Percentiles rank a stretch among this genome's conserved stretches.
Evolutionary conservation across 1,284 basidiomycete genomes (phyloP).

Genomic region (Vanrija sp.): DNA sequence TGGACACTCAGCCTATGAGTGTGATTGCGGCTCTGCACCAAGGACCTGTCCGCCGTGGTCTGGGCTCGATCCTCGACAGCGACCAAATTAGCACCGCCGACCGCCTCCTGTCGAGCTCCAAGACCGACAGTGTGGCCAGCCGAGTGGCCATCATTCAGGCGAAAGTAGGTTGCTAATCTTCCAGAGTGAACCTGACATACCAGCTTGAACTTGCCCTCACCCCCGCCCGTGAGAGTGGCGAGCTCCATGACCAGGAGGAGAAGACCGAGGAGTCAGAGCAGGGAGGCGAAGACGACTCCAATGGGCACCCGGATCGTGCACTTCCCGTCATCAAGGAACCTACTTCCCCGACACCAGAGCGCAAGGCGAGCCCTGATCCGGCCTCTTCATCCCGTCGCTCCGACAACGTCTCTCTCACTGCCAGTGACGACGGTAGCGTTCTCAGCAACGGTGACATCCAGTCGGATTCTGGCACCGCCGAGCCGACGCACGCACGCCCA

Average conservation of each 20-base stretch:
- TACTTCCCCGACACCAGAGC: background rate
- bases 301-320: background rate
- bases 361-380: background rate
- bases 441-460: no score
- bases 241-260: background rate
- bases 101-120: conserved; percentile 8
- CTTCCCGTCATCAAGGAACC: background rate
- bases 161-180: conserved; percentile 17
- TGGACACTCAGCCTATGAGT: conserved; percentile 19
- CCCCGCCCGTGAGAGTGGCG: conserved; percentile 5
- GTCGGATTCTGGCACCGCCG: no score
- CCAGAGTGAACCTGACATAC: background rate
- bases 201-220: conserved; percentile 26
- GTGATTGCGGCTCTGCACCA: conserved; percentile 22
- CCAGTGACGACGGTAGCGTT: no score
- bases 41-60: conserved; percentile 11
- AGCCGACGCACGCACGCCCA: background rate
- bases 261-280: background rate
- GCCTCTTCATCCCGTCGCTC: background rate
- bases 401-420: no score
- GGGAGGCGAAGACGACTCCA: background rate
- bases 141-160: conserved; percentile 30
- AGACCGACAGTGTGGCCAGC: conserved; percentile 25
- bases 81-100: conserved; percentile 17
- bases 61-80: conserved; percentile 16